phyloP scores from a whole-genome alignment of 1,139 yeast species.

The Pneumocystis carinii region DNA sequence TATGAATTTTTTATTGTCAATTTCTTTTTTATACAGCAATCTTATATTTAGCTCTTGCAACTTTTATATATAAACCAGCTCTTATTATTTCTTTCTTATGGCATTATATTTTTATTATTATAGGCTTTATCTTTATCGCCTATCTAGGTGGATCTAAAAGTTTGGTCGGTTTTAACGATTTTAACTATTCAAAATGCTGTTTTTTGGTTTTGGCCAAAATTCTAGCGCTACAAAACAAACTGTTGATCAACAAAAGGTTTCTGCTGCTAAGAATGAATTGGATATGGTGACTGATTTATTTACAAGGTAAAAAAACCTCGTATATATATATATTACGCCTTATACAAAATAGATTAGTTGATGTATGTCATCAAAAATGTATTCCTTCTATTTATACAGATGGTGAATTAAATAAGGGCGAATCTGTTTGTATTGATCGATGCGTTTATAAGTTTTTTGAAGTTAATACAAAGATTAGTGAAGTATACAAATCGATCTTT shows the following conservation, averaged over 20 bases:
- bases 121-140: no score
- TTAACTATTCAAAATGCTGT: slow-evolving; percentile 1
- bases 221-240: slow-evolving; percentile 4
- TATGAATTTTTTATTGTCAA: background rate
- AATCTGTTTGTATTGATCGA: slow-evolving; percentile 85
- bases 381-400: slow-evolving; percentile 50
- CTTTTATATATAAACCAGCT: no score
- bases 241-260: slow-evolving; percentile 13
- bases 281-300: slow-evolving; percentile 13
- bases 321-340: background rate
- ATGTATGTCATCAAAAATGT: slow-evolving; percentile 72
- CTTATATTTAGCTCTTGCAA: no score
- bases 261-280: slow-evolving; percentile 13
- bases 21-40: no score
- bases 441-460: slow-evolving; percentile 95
- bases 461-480: slow-evolving; percentile 85
- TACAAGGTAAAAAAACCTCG: slow-evolving; percentile 5
- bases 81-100: no score
- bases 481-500: background rate
- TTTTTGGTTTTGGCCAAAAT: slow-evolving; percentile 7
- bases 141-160: no score
- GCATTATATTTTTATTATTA: no score
- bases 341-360: slow-evolving; percentile 6
- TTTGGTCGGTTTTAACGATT: no score
- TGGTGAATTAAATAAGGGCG: slow-evolving; percentile 69